Conservation (phyloP, 306 rosid species). For the Lupinus albus region DNA sequence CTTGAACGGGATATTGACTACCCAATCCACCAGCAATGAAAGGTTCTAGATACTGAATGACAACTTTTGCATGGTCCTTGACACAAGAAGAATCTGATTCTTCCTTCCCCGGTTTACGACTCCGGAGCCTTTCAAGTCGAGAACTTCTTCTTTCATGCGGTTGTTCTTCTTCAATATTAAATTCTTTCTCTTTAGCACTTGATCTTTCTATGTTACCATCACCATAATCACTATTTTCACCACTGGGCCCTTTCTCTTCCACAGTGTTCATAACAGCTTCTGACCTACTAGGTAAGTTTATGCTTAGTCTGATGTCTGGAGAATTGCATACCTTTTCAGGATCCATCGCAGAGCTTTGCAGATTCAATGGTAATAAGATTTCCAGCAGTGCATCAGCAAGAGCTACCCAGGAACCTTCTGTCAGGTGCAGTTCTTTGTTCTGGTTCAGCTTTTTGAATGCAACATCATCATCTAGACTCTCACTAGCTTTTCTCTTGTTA, state of each 20-base stretch:
- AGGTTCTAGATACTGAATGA: slow-evolving; percentile 73
- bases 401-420: slow-evolving; percentile 80
- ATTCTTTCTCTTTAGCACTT: slow-evolving; percentile 69
- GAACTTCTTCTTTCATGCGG: slow-evolving; percentile 94
- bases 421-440: slow-evolving; percentile 66
- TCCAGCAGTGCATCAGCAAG: slow-evolving; percentile 77
- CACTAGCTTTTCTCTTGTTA: slow-evolving; percentile 76
- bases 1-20: slow-evolving; percentile 45
- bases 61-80: slow-evolving; percentile 76
- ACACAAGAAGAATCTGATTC: slow-evolving; percentile 72
- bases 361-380: slow-evolving; percentile 56
- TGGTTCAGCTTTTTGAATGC: slow-evolving; percentile 71
- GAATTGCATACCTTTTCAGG: slow-evolving; percentile 55
- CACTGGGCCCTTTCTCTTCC: slow-evolving; percentile 54
- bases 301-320: slow-evolving; percentile 65
- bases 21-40: slow-evolving; percentile 62
- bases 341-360: slow-evolving; percentile 45
- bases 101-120: slow-evolving; percentile 93
- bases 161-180: slow-evolving; percentile 65
- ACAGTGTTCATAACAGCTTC: slow-evolving; percentile 52
- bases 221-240: slow-evolving; percentile 49
- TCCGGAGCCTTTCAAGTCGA: slow-evolving; percentile 95
- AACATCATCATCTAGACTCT: slow-evolving; percentile 58
- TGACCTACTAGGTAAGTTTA: slow-evolving; percentile 58
- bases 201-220: slow-evolving; percentile 56